phyloP scores from a whole-genome alignment of 495 filamentous ascomycete genomes.

The Xylaria palmicola region DNA sequence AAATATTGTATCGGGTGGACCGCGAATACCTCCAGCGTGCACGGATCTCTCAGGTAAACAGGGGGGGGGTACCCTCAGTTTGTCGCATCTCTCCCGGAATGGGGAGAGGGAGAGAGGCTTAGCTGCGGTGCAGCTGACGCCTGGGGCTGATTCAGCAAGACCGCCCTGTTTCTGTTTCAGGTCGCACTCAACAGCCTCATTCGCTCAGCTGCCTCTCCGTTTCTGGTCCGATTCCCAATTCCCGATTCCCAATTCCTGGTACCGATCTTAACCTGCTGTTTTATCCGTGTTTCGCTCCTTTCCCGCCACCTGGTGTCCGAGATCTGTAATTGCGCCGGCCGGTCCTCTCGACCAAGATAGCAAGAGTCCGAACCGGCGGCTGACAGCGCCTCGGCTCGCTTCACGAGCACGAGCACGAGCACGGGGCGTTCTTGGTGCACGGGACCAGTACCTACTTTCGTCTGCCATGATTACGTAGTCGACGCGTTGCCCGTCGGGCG shows the following conservation, averaged over 20 bases:
- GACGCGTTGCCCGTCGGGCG: too few species aligned
- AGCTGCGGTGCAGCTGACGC: conserved; percentile 15
- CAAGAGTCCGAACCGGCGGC: not conserved
- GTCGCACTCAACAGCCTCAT: conserved; percentile 14
- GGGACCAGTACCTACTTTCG: not conserved
- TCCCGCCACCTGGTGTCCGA: not conserved
- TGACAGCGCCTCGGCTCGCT: not conserved
- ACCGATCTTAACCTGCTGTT: not conserved
- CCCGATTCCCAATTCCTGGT: not conserved
- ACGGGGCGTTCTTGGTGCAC: too few species aligned
- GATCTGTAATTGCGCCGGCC: too few species aligned
- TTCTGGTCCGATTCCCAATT: not conserved
- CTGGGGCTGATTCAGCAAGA: conserved; percentile 8
- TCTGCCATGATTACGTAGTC: not conserved
- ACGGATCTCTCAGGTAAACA: too few species aligned
- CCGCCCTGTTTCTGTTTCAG: conserved; percentile 19
- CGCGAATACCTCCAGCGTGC: too few species aligned
- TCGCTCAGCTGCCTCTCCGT: conserved; percentile 4
- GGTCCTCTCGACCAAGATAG: too few species aligned
- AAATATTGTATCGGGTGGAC: too few species aligned
- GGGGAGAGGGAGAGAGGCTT: conserved; percentile 2
- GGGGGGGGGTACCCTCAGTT: too few species aligned
- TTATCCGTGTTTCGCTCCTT: not conserved
- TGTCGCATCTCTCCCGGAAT: too few species aligned
- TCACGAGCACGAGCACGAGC: not conserved